Evolutionary conservation across 345 rosid species (phyloP).

Genomic region (Psidium guajava): DNA sequence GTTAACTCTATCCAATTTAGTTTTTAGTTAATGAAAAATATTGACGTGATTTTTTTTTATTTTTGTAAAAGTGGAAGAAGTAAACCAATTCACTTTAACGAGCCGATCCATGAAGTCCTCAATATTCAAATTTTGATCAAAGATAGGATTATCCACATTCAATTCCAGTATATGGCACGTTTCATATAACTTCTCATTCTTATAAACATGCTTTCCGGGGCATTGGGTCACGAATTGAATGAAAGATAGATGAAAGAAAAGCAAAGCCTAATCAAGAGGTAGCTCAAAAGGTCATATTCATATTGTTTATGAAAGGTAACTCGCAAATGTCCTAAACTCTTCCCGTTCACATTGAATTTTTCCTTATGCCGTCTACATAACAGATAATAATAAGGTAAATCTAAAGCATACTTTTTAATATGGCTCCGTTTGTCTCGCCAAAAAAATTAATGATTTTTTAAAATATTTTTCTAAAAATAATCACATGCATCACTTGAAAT

Average conservation of each 20-base stretch:
- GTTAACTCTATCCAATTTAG: too few relatives aligned
- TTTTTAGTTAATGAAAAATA: too few relatives aligned
- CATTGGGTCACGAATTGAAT: not conserved
- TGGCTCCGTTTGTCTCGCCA: too few relatives aligned
- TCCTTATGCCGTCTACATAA: not conserved
- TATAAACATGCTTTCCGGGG: not conserved
- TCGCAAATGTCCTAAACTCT: not conserved
- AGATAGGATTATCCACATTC: not conserved
- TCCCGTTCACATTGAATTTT: not conserved
- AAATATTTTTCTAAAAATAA: too few relatives aligned
- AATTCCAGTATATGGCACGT: not conserved
- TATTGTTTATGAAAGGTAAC: not conserved
- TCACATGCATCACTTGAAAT: too few relatives aligned
- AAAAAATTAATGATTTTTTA: too few relatives aligned
- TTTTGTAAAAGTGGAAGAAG: not conserved
- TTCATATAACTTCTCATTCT: not conserved
- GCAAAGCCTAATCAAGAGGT: not conserved
- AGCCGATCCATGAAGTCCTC: not conserved
- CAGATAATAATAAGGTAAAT: not conserved
- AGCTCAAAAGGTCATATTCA: not conserved
- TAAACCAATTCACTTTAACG: not conserved
- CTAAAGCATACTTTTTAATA: too few relatives aligned
- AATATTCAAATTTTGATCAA: not conserved
- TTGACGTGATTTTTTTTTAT: too few relatives aligned
- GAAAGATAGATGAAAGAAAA: not conserved